phyloP scores from a whole-genome alignment of 306 rosid genomes.

The Acacia confusa region DNA sequence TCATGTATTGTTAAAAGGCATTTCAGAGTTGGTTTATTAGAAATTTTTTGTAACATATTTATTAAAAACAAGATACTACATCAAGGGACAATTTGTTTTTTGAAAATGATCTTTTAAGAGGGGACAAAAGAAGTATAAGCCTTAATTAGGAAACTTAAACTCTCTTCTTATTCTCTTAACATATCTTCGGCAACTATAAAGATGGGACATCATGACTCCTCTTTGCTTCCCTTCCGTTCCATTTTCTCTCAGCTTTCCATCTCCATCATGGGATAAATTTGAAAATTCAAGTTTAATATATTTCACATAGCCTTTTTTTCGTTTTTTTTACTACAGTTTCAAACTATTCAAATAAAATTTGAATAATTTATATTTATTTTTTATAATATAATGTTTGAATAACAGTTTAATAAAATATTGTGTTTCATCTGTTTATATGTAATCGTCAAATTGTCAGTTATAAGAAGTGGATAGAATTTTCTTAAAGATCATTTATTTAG shows the following conservation, averaged over 20 bases:
- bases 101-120: too few species aligned
- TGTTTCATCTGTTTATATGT: neutral
- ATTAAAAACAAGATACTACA: too few species aligned
- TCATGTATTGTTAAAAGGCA: neutral
- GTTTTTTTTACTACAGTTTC: neutral
- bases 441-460: neutral
- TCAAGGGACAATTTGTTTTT: too few species aligned
- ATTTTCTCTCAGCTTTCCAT: neutral
- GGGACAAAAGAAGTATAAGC: too few species aligned
- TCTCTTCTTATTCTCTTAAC: too few species aligned
- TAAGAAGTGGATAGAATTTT: neutral
- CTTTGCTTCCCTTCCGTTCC: neutral
- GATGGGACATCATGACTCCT: neutral
- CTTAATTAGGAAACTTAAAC: too few species aligned
- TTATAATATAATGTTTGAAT: neutral
- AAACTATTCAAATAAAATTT: neutral
- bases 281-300: too few species aligned
- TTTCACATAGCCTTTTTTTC: neutral
- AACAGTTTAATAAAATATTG: neutral
- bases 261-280: neutral
- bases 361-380: neutral
- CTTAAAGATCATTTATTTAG: neutral
- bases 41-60: too few species aligned
- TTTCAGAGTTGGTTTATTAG: neutral
- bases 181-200: too few species aligned